These are phyloP conservation scores for Sporothrix phasma DNA, from an alignment of 2,329 filamentous ascomycete genomes.

Conservation along the genomic window DNA sequence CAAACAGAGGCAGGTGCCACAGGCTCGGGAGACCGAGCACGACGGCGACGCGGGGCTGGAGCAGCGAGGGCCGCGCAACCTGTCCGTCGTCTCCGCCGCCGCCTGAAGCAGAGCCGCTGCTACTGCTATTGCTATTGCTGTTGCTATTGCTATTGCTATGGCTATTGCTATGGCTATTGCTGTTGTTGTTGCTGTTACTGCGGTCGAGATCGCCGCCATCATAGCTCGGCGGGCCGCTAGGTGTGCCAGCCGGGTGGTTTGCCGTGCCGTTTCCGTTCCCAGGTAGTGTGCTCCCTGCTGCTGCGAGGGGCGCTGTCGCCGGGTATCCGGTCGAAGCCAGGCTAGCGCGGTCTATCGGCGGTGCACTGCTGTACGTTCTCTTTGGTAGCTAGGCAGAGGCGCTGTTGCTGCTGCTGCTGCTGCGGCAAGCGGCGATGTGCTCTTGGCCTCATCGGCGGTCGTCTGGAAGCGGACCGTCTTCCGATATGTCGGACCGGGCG, in stretches of 20 bases:
- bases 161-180: slow-evolving; percentile 2
- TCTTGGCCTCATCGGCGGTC: background rate
- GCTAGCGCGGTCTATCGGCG: background rate
- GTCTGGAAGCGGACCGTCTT: slow-evolving; percentile 20
- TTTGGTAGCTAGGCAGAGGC: background rate
- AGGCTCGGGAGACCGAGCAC: slow-evolving; percentile 61
- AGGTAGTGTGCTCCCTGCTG: background rate
- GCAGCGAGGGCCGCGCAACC: slow-evolving; percentile 32
- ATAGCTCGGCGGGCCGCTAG: slow-evolving; percentile 2
- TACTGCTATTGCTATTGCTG: background rate
- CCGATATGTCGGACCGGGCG: slow-evolving; percentile 4
- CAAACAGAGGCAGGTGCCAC: slow-evolving; percentile 65
- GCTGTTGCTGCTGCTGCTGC: background rate
- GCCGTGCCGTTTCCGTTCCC: background rate
- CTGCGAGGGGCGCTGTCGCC: background rate
- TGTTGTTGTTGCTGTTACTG: slow-evolving; percentile 1
- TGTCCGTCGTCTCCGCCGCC: slow-evolving; percentile 6
- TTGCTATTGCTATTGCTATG: background rate
- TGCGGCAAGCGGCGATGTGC: background rate
- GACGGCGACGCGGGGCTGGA: slow-evolving; percentile 70
- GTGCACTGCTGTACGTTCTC: background rate
- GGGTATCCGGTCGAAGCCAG: background rate
- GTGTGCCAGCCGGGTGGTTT: background rate
- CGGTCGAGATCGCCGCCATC: slow-evolving; percentile 1
- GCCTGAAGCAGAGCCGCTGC: too few species aligned